These are phyloP conservation scores for Naganishia antarctica DNA, from an alignment of 768 basidiomycete species.

Conservation along the genomic window DNA sequence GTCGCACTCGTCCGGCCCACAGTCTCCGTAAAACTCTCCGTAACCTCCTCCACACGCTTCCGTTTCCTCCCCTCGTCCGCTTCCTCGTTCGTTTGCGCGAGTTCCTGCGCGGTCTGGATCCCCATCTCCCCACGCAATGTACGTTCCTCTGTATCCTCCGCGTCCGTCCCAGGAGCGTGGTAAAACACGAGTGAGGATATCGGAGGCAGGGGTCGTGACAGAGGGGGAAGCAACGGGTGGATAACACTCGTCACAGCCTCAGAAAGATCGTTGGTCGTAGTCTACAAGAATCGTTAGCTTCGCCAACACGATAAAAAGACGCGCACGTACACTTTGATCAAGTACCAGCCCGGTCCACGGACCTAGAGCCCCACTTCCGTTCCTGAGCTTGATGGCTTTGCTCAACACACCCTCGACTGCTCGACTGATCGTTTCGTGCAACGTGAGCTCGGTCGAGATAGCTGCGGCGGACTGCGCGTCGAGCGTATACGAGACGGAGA, in stretches of 20 bases:
- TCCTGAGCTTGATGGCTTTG: slow-evolving; percentile 33
- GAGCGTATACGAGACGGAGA: slow-evolving; percentile 20
- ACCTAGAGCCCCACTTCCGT: slow-evolving; percentile 33
- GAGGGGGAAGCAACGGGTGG: slow-evolving; percentile 41
- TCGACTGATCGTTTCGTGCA: slow-evolving; percentile 13
- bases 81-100: background rate
- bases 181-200: slow-evolving; percentile 40
- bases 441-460: slow-evolving; percentile 17
- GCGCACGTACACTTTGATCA: slow-evolving; percentile 12
- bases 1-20: background rate
- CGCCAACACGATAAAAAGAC: background rate
- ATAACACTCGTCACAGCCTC: slow-evolving; percentile 28
- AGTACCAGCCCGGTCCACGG: slow-evolving; percentile 43
- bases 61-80: slow-evolving; percentile 5
- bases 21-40: background rate
- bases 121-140: slow-evolving; percentile 36
- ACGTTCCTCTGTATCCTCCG: slow-evolving; percentile 36
- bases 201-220: slow-evolving; percentile 40
- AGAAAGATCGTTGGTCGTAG: background rate
- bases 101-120: background rate
- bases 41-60: background rate
- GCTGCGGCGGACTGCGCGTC: slow-evolving; percentile 7
- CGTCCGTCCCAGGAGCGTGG: slow-evolving; percentile 26
- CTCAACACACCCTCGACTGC: slow-evolving; percentile 33
- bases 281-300: background rate